These are phyloP conservation scores for Yueomyces sp. DNA, from an alignment of 805 yeast species.

Conservation along the genomic window DNA sequence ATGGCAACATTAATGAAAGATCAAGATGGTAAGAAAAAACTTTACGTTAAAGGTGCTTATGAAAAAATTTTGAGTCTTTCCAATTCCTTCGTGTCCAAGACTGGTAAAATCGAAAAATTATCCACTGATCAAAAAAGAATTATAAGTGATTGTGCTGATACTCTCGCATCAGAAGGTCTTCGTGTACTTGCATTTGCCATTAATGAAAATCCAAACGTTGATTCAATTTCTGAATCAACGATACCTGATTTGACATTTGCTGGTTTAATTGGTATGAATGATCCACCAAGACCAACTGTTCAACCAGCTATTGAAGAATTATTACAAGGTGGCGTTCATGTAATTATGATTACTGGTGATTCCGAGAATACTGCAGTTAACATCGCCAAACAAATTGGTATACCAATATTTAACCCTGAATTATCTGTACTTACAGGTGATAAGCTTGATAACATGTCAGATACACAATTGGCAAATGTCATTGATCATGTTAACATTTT, in stretches of 20 bases:
- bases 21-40: conserved; percentile 42
- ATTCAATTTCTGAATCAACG: conserved; percentile 21
- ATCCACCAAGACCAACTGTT: conserved; percentile 92
- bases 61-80: conserved; percentile 59
- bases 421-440: conserved; percentile 76
- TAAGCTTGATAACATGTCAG: conserved; percentile 59
- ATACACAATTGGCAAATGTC: conserved; percentile 57
- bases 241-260: conserved; percentile 58
- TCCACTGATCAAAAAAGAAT: conserved; percentile 34
- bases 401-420: conserved; percentile 53
- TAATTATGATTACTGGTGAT: conserved; percentile 98
- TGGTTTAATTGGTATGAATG: conserved; percentile 92
- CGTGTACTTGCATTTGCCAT: conserved; percentile 76
- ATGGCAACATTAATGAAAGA: conserved; percentile 71
- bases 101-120: conserved; percentile 47
- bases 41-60: conserved; percentile 82
- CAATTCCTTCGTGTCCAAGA: conserved; percentile 41
- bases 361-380: conserved; percentile 75
- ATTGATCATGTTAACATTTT: conserved; percentile 77
- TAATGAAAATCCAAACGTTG: conserved; percentile 24
- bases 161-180: conserved; percentile 70
- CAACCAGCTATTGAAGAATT: conserved; percentile 58
- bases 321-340: conserved; percentile 87
- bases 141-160: conserved; percentile 45
- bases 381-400: conserved; percentile 83